Base-by-base conservation (phyloP, 495 filamentous ascomycete genomes). In the Penicillium egyptiacum region DNA sequence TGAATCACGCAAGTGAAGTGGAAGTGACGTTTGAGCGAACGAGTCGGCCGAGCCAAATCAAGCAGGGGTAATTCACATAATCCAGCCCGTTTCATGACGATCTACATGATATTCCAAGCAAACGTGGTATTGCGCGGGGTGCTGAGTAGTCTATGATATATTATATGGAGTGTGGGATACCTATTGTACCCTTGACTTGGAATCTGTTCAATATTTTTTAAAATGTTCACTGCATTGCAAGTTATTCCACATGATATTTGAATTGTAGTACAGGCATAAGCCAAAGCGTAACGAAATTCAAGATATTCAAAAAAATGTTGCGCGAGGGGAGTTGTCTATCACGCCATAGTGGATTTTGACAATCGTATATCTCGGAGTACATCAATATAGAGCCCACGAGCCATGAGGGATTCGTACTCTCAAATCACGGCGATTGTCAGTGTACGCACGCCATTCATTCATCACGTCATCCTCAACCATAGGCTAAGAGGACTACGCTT, bases 1-100 rank as follows among this genome's bases (percentile, higher is more conserved):
- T 28, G 37, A 22, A 64, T 61, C 66, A 68, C 66, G 66, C 66
- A 66, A 68, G 42, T 53, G 43, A 3, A 17, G 53, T 50, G 30
- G 39, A 55, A 64, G 46, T 68, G 66, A 68, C 63, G 66, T 58
- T 45, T 61, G 56, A 55, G 23, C 44, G 42, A 19, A 37, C 57
- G 55, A 66, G 55, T 66, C 1, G 7, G 20, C 33, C 35, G 9
- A 26, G 39, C n/a, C 23, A 8, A 20, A 16, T 5, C 4, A 0
- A 25, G 5, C 35, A 39, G 35, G 35, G 35, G n/a, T 17, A 2
- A 7, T 35, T 16, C 16, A 6, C 16, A 39, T 16, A 39, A 2
- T 39, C 16, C 3, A 33, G 3, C 28, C 7, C 8, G 35, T 39
- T 39, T 39, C 6, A 8, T 33, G 30, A 4, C 4, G 30, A 33